These are phyloP conservation scores for Parathielavia hyrcaniae DNA, from an alignment of 495 filamentous ascomycete genomes.

Conservation along the genomic window DNA sequence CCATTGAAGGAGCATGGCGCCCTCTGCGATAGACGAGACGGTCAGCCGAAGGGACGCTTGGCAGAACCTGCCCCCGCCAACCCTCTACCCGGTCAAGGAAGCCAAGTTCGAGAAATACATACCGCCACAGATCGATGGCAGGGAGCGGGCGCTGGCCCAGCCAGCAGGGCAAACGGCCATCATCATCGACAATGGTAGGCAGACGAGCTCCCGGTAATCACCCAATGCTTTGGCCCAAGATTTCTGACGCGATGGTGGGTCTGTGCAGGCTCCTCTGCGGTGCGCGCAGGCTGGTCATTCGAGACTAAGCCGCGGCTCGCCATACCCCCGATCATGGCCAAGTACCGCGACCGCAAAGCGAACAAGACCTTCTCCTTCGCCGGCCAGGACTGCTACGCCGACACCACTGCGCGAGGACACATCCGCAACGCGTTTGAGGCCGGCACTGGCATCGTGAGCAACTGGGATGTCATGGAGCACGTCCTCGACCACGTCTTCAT, in stretches of 20 bases:
- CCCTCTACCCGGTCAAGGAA: constrained; percentile 55
- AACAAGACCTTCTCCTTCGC: constrained; percentile 84
- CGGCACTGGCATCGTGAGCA: constrained; percentile 82
- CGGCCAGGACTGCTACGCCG: constrained; percentile 84
- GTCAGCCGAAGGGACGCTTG: constrained; percentile 31
- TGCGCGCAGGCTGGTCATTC: constrained; percentile 93
- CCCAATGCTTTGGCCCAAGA: neutral
- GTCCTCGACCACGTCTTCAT: constrained; percentile 87
- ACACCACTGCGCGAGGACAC: constrained; percentile 87
- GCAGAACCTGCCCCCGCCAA: constrained; percentile 41
- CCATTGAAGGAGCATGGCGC: constrained; percentile 35
- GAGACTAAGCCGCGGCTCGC: constrained; percentile 70
- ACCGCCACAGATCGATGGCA: constrained; percentile 60
- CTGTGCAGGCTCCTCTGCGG: constrained; percentile 66
- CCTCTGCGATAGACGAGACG: constrained; percentile 38
- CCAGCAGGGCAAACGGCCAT: constrained; percentile 57
- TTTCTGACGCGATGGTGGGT: constrained; percentile 10
- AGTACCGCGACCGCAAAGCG: constrained; percentile 88
- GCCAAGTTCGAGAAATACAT: constrained; percentile 71
- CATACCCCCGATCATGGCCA: constrained; percentile 82
- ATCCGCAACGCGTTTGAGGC: constrained; percentile 86
- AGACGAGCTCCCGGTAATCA: neutral
- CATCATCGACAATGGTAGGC: constrained; percentile 93
- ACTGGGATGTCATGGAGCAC: constrained; percentile 96
- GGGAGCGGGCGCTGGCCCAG: constrained; percentile 51